Conservation (phyloP, 345 rosid species). For the Populus ilicifolia region DNA sequence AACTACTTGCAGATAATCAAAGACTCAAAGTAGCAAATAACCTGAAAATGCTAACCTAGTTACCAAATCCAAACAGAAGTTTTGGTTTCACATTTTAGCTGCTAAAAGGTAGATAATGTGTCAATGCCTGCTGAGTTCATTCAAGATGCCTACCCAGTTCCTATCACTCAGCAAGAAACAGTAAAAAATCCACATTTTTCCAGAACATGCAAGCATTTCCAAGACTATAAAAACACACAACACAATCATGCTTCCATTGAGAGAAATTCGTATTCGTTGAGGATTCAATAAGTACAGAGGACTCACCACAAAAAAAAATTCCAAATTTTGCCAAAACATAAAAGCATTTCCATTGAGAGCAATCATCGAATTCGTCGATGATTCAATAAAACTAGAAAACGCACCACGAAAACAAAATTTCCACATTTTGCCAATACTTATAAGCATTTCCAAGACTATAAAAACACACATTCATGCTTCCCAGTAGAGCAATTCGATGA, state of each 20-base stretch:
- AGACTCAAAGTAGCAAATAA: neutral
- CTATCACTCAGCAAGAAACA: too few species aligned
- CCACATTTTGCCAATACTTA: neutral
- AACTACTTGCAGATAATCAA: neutral
- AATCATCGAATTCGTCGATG: too few species aligned
- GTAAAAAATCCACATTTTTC: too few species aligned
- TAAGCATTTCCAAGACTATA: neutral
- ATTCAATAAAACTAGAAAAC: too few species aligned
- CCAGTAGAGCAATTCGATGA: neutral
- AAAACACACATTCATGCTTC: neutral
- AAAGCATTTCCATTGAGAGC: neutral
- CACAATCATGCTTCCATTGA: neutral
- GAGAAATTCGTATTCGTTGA: too few species aligned
- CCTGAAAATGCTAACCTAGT: neutral
- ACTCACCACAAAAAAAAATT: too few species aligned
- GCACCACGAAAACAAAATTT: too few species aligned
- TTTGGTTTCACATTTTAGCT: neutral
- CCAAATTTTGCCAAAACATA: neutral
- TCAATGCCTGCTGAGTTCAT: too few species aligned
- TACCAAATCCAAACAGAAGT: neutral
- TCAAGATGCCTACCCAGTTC: too few species aligned
- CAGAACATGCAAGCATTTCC: neutral
- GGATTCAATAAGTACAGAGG: too few species aligned
- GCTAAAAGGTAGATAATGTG: too few species aligned
- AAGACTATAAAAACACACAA: neutral